These are phyloP conservation scores for Epicoccum sorghinum DNA, from an alignment of 2,329 filamentous ascomycete genomes.

Conservation along the genomic window DNA sequence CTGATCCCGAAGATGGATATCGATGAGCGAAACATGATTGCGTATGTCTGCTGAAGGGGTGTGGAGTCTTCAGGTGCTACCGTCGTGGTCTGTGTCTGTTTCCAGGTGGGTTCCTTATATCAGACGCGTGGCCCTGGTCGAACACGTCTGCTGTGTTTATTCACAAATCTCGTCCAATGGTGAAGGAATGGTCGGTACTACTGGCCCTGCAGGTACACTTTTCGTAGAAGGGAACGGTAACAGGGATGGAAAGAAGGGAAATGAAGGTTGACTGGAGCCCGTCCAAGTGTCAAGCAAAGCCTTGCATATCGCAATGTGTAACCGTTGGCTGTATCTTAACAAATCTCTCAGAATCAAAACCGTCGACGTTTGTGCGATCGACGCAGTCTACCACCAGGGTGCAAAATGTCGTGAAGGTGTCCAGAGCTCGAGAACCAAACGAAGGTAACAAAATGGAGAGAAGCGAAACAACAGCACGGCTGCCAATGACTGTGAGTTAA, in stretches of 20 bases:
- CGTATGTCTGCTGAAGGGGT: slow-evolving; percentile 8
- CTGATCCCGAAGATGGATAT: slow-evolving; percentile 31
- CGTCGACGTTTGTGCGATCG: slow-evolving; percentile 7
- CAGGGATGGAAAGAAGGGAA: slow-evolving; percentile 16
- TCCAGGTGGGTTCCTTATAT: slow-evolving; percentile 37
- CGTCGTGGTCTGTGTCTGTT: slow-evolving; percentile 19
- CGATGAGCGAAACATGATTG: slow-evolving; percentile 41
- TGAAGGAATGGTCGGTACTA: slow-evolving; percentile 13
- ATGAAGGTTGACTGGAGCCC: slow-evolving; percentile 42
- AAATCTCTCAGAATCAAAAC: slow-evolving; percentile 21
- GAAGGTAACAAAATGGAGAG: slow-evolving; percentile 34
- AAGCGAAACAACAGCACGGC: slow-evolving; percentile 47
- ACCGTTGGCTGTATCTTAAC: slow-evolving; percentile 29
- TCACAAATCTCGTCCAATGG: slow-evolving; percentile 2
- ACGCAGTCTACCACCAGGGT: slow-evolving; percentile 3
- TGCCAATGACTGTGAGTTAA: slow-evolving; percentile 42
- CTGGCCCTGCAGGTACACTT: slow-evolving; percentile 13
- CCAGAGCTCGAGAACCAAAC: slow-evolving; percentile 40
- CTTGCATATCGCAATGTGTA: slow-evolving; percentile 34
- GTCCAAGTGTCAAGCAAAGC: slow-evolving; percentile 35
- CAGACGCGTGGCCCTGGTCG: slow-evolving; percentile 23
- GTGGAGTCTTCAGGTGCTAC: slow-evolving; percentile 19
- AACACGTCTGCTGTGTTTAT: slow-evolving; percentile 10
- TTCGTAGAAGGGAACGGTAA: slow-evolving; percentile 9
- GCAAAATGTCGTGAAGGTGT: slow-evolving; percentile 21